Percentiles rank a stretch among this genome's conserved stretches.
Conservation (phyloP, 352 stramenopile genomes). For the Globisporangium canariense region DNA sequence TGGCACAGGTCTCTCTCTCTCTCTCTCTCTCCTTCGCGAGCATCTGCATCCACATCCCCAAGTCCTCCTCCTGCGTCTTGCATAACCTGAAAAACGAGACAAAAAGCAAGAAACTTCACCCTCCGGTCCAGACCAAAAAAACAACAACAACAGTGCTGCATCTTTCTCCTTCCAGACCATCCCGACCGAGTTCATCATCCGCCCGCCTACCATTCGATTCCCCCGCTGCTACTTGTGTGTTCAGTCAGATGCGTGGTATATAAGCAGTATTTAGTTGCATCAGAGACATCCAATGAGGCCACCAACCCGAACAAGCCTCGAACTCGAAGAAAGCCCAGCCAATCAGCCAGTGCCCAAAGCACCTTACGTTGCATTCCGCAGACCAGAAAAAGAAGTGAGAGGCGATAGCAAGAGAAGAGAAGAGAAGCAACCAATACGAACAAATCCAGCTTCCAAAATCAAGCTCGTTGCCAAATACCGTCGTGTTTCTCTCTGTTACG, state of each 20-base stretch:
- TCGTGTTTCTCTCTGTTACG: slow-evolving; percentile 1
- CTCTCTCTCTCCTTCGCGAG: background rate
- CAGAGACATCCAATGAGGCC: slow-evolving; percentile 7
- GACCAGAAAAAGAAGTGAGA: slow-evolving; percentile 9
- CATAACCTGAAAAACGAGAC: slow-evolving; percentile 11
- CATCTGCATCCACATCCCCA: background rate
- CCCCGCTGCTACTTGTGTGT: slow-evolving; percentile 6
- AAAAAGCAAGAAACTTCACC: slow-evolving; percentile 1
- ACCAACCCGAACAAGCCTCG: background rate
- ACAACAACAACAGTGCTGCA: background rate
- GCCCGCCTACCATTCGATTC: background rate
- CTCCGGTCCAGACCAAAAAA: background rate
- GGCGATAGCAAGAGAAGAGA: background rate
- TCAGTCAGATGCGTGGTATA: slow-evolving; percentile 3
- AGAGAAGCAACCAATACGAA: background rate
- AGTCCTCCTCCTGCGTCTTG: background rate
- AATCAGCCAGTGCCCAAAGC: background rate
- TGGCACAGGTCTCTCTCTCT: background rate
- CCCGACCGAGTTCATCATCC: background rate
- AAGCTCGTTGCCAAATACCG: background rate
- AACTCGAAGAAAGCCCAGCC: background rate
- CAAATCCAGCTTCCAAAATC: background rate
- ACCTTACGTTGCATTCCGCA: background rate
- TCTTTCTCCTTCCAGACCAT: slow-evolving; percentile 7
- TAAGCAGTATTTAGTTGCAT: slow-evolving; percentile 11